Conservation (phyloP, 2,329 filamentous ascomycete genomes). For the Microsporum ferrugineum region DNA sequence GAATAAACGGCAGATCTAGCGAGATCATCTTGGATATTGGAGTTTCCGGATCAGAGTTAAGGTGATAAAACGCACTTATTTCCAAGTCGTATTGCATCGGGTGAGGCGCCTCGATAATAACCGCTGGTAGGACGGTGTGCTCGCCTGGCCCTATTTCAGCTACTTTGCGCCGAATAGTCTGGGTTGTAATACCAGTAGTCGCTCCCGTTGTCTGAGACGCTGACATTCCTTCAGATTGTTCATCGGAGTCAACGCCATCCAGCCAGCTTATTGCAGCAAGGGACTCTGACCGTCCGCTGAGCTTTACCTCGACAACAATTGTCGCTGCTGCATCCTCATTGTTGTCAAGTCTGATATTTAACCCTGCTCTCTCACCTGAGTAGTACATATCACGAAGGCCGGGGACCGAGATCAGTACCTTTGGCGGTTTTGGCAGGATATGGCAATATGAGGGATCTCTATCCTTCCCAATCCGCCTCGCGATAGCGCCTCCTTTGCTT, state of each 20-base stretch:
- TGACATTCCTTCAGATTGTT: conserved; percentile 9
- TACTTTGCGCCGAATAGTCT: conserved; percentile 23
- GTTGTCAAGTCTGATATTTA: conserved; percentile 64
- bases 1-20: conserved; percentile 60
- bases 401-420: conserved; percentile 63
- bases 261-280: conserved; percentile 39
- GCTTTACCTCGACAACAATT: conserved; percentile 56
- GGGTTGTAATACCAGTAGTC: conserved; percentile 9
- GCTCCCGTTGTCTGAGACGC: conserved; percentile 14
- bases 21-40: conserved; percentile 63
- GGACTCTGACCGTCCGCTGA: conserved; percentile 48
- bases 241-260: conserved; percentile 23
- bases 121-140: conserved; percentile 25
- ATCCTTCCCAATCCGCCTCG: conserved; percentile 34
- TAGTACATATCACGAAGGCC: conserved; percentile 64
- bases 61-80: conserved; percentile 63
- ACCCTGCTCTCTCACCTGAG: conserved; percentile 61
- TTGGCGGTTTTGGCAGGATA: conserved; percentile 80
- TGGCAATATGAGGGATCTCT: conserved; percentile 48
- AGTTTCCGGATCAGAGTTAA: conserved; percentile 68
- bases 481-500: conserved; percentile 24
- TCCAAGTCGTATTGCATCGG: conserved; percentile 55
- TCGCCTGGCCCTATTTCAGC: conserved; percentile 26
- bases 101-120: conserved; percentile 43
- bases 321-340: conserved; percentile 69